These are phyloP conservation scores for Chrysoporthe deuterocubensis DNA, from an alignment of 2,329 filamentous ascomycete species.

Conservation along the genomic window DNA sequence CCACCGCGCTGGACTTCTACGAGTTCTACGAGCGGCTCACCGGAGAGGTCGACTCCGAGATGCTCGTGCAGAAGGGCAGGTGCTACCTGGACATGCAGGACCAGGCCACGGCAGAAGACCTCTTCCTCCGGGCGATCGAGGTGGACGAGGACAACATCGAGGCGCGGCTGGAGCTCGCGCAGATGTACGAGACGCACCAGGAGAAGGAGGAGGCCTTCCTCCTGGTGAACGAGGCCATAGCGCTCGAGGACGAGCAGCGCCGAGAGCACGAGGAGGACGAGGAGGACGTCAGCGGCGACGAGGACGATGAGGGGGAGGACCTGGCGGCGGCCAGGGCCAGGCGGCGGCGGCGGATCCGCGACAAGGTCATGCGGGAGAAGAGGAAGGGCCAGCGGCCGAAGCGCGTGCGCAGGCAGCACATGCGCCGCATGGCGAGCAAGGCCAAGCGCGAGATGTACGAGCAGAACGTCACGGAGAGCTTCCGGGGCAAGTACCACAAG, in stretches of 20 bases:
- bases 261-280: constrained; percentile 31
- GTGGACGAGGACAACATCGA: constrained; percentile 74
- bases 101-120: constrained; percentile 73
- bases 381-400: constrained; percentile 20
- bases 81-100: constrained; percentile 71
- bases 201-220: constrained; percentile 77
- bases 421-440: constrained; percentile 33
- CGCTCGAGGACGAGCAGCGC: constrained; percentile 58
- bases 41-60: constrained; percentile 54
- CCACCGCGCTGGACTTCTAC: constrained; percentile 59
- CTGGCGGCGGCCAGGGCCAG: constrained; percentile 39
- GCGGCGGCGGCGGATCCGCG: constrained; percentile 33
- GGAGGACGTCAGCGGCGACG: constrained; percentile 33
- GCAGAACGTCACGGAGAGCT: constrained; percentile 34
- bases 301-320: constrained; percentile 32
- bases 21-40: constrained; percentile 55
- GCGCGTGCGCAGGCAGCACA: constrained; percentile 25
- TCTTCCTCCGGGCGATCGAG: constrained; percentile 75
- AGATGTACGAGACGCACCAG: constrained; percentile 78
- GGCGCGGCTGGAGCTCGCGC: constrained; percentile 78
- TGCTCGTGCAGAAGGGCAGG: constrained; percentile 61
- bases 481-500: constrained; percentile 45
- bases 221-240: constrained; percentile 75
- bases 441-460: constrained; percentile 36
- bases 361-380: constrained; percentile 32